Evolutionary conservation across 2,329 filamentous ascomycete species (phyloP).

Genomic region (Biscogniauxia sp.): DNA sequence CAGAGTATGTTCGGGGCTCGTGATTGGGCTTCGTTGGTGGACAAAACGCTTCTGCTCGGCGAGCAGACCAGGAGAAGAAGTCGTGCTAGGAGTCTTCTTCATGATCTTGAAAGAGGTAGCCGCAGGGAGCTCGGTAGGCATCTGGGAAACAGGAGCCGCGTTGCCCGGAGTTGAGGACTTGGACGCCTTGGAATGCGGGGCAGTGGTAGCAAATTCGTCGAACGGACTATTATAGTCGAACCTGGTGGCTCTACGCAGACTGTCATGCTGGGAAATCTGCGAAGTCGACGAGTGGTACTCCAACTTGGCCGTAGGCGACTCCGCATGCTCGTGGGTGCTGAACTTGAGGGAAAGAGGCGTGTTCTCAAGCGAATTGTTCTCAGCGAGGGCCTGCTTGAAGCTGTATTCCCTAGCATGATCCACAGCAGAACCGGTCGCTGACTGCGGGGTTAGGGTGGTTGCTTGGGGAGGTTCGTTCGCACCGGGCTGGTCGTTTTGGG

Average conservation of each 20-base stretch:
- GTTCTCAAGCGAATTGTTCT: conserved; percentile 24
- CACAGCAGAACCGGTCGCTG: conserved; percentile 33
- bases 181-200: conserved; percentile 42
- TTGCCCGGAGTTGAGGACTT: conserved; percentile 36
- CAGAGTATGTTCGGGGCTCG: conserved; percentile 42
- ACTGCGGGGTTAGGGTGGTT: conserved; percentile 45
- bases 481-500: conserved; percentile 51
- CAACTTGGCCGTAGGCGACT: conserved; percentile 27
- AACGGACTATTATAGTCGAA: conserved; percentile 39
- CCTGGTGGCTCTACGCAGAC: conserved; percentile 25
- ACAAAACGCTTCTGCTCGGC: conserved; percentile 41
- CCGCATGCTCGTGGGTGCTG: conserved; percentile 15
- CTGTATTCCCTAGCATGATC: conserved; percentile 28
- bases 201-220: conserved; percentile 41
- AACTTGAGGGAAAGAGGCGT: conserved; percentile 28
- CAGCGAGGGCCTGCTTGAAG: conserved; percentile 19
- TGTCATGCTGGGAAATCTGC: conserved; percentile 27
- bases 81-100: conserved; percentile 45
- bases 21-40: conserved; percentile 42
- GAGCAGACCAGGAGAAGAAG: conserved; percentile 37
- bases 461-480: conserved; percentile 43
- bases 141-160: conserved; percentile 23
- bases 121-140: conserved; percentile 30
- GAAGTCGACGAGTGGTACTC: conserved; percentile 30
- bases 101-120: conserved; percentile 46